Percentiles rank a stretch among this genome's conserved stretches.
phyloP scores from a whole-genome alignment of 495 filamentous ascomycete species.

The Trichoderma orchidacearum region DNA sequence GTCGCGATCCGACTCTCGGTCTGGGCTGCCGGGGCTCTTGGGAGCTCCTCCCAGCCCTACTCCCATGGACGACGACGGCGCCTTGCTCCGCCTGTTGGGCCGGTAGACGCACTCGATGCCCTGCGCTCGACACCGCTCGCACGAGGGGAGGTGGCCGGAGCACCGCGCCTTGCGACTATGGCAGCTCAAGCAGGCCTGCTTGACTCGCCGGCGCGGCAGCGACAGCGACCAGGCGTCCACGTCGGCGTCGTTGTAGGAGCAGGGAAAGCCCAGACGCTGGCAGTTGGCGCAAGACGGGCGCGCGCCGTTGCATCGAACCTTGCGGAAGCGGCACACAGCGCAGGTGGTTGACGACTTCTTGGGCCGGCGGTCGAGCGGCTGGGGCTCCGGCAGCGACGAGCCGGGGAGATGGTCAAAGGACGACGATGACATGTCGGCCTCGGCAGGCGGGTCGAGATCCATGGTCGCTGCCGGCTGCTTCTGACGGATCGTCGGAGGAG shows the following conservation, averaged over 20 bases:
- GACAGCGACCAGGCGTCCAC: constrained; percentile 15
- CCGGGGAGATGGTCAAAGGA: background rate
- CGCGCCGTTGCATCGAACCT: constrained; percentile 35
- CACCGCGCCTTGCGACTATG: constrained; percentile 35
- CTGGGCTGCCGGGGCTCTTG: constrained; percentile 3
- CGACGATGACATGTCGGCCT: background rate
- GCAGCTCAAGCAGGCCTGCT: constrained; percentile 33
- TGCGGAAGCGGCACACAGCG: constrained; percentile 32
- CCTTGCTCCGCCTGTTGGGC: constrained; percentile 25
- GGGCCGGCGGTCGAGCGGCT: constrained; percentile 9
- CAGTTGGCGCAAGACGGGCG: constrained; percentile 32
- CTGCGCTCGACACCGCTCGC: constrained; percentile 30
- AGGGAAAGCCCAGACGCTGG: constrained; percentile 33
- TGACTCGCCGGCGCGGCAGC: constrained; percentile 31
- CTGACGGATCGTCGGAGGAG: background rate
- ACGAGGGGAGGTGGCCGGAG: constrained; percentile 31
- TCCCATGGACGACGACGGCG: background rate
- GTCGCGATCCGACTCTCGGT: background rate
- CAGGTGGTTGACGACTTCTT: constrained; percentile 28
- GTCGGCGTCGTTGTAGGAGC: constrained; percentile 29
- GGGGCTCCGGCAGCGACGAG: background rate
- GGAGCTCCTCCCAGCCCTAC: background rate
- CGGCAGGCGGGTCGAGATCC: background rate
- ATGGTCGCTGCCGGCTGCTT: background rate
- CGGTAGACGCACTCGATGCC: constrained; percentile 35